Conservation (phyloP, 139 green algal genomes). For the Picochlorum sp. region DNA sequence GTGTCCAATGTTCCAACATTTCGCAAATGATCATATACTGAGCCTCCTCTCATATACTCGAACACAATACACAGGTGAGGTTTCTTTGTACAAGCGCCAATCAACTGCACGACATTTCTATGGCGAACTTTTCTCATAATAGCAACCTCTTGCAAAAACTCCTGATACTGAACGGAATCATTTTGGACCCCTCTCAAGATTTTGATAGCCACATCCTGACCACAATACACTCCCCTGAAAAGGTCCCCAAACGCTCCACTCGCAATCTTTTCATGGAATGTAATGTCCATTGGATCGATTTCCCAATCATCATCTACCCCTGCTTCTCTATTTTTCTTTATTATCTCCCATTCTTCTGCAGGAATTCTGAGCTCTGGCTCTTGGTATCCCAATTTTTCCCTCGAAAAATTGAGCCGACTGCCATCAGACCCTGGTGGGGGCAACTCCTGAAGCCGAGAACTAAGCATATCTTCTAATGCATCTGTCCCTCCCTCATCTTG, state of each 20-base stretch:
- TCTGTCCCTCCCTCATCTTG: slow-evolving; percentile 23
- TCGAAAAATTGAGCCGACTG: neutral
- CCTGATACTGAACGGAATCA: slow-evolving; percentile 50
- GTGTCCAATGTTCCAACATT: slow-evolving; percentile 50
- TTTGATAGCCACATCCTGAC: slow-evolving; percentile 97
- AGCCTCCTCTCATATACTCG: slow-evolving; percentile 94
- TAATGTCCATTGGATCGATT: slow-evolving; percentile 70
- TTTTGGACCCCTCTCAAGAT: slow-evolving; percentile 86
- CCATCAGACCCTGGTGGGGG: slow-evolving; percentile 34
- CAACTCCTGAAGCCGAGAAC: slow-evolving; percentile 60
- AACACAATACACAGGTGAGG: slow-evolving; percentile 98
- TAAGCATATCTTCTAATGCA: slow-evolving; percentile 64
- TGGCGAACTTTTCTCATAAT: slow-evolving; percentile 91
- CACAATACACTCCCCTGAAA: slow-evolving; percentile 89
- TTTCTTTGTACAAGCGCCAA: slow-evolving; percentile 90
- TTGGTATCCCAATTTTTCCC: neutral
- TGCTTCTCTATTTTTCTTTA: neutral
- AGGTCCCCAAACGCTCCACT: slow-evolving; percentile 89
- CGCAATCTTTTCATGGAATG: slow-evolving; percentile 81
- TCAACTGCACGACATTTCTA: slow-evolving; percentile 99
- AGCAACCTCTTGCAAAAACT: slow-evolving; percentile 61
- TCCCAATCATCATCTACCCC: slow-evolving; percentile 95
- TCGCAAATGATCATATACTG: slow-evolving; percentile 88
- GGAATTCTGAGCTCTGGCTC: slow-evolving; percentile 24
- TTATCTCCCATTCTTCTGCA: slow-evolving; percentile 20